Evolutionary conservation across 2,329 filamentous ascomycete genomes (phyloP).

Genomic region (Cytospora schulzeri): DNA sequence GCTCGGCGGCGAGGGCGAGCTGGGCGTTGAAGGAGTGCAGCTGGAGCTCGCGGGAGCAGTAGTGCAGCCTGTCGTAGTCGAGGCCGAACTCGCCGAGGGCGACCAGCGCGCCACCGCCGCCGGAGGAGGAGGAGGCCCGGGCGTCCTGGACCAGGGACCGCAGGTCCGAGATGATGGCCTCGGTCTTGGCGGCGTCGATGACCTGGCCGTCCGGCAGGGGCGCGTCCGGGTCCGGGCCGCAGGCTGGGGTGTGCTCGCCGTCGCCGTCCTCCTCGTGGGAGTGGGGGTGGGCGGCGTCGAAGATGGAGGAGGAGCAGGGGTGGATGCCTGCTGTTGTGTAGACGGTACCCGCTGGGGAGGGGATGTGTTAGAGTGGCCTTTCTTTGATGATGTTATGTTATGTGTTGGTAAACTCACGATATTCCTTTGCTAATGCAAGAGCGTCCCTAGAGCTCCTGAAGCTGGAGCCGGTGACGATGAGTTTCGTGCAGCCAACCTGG

Average conservation of each 20-base stretch:
- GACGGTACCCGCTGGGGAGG: constrained; percentile 73
- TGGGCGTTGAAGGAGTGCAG: constrained; percentile 84
- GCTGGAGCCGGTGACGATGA: constrained; percentile 93
- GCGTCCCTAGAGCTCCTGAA: constrained; percentile 76
- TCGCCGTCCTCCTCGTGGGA: constrained; percentile 48
- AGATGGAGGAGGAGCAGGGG: constrained; percentile 82
- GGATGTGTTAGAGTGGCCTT: not conserved
- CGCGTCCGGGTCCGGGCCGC: constrained; percentile 53
- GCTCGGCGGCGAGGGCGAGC: constrained; percentile 71
- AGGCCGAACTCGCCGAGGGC: constrained; percentile 96
- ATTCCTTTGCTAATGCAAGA: constrained; percentile 69
- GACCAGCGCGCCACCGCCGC: constrained; percentile 53
- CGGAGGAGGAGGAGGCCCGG: constrained; percentile 47
- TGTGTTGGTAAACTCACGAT: constrained; percentile 59
- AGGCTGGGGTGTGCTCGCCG: constrained; percentile 52
- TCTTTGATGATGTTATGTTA: too few relatives aligned
- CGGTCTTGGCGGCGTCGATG: constrained; percentile 46
- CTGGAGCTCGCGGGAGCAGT: constrained; percentile 78
- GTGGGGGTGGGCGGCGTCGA: constrained; percentile 58
- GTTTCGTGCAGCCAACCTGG: constrained; percentile 79
- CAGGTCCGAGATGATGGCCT: constrained; percentile 60
- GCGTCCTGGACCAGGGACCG: constrained; percentile 63
- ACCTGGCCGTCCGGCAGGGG: constrained; percentile 50
- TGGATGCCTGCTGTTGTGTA: constrained; percentile 94
- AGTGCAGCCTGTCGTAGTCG: constrained; percentile 90